Evolutionary conservation across 2,329 filamentous ascomycete species (phyloP).

Genomic region (Diaporthe sp.): DNA sequence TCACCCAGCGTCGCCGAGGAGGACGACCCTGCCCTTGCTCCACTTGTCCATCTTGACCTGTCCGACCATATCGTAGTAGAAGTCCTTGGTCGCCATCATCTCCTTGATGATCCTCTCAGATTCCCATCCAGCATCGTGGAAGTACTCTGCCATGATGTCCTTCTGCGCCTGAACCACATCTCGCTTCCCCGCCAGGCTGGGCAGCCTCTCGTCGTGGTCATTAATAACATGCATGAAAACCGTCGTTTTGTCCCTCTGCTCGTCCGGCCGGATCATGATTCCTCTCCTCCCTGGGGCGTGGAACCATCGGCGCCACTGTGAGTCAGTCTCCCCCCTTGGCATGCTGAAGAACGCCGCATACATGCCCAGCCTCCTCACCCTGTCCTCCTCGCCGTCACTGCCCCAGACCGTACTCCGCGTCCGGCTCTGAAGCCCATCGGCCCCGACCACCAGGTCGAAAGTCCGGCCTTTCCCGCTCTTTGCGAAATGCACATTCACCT

Average conservation of each 20-base stretch:
- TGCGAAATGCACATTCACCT: slow-evolving; percentile 56
- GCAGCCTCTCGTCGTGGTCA: slow-evolving; percentile 46
- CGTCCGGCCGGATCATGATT: slow-evolving; percentile 55
- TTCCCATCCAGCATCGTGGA: slow-evolving; percentile 62
- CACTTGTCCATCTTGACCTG: slow-evolving; percentile 57
- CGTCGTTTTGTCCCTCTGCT: slow-evolving; percentile 38
- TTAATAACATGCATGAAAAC: slow-evolving; percentile 36
- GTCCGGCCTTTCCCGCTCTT: slow-evolving; percentile 54
- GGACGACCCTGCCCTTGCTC: slow-evolving; percentile 52
- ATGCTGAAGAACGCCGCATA: slow-evolving; percentile 58
- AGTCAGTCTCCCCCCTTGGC: slow-evolving; percentile 46
- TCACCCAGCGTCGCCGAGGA: slow-evolving; percentile 63
- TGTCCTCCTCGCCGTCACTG: slow-evolving; percentile 44
- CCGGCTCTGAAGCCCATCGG: slow-evolving; percentile 66
- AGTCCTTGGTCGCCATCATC: slow-evolving; percentile 45
- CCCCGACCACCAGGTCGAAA: slow-evolving; percentile 68
- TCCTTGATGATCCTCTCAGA: slow-evolving; percentile 52
- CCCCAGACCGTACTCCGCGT: slow-evolving; percentile 57
- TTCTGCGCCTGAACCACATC: slow-evolving; percentile 53
- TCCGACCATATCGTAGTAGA: slow-evolving; percentile 56
- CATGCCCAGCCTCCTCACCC: slow-evolving; percentile 49
- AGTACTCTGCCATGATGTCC: slow-evolving; percentile 54
- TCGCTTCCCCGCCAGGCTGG: slow-evolving; percentile 42
- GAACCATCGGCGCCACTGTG: slow-evolving; percentile 52
- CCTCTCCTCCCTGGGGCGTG: slow-evolving; percentile 52